phyloP scores from a whole-genome alignment of 2,329 filamentous ascomycete species.

The Xylaria hypoxylon region DNA sequence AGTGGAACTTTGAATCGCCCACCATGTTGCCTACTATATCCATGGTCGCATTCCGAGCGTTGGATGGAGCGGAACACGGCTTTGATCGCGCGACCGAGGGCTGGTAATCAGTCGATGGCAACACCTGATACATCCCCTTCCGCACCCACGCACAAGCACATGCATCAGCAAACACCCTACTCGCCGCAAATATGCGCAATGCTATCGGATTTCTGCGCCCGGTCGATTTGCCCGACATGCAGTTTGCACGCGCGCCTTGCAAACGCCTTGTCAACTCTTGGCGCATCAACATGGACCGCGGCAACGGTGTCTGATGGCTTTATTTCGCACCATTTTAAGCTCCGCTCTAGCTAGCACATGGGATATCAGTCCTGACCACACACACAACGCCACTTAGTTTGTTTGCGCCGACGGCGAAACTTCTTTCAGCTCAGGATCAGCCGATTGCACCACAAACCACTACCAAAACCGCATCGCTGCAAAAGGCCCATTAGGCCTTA shows the following conservation, averaged over 20 bases:
- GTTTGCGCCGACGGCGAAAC: neutral
- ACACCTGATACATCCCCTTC: slow-evolving; percentile 2
- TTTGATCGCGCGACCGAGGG: slow-evolving; percentile 1
- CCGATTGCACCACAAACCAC: neutral
- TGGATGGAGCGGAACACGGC: neutral
- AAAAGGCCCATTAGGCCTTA: slow-evolving; percentile 47
- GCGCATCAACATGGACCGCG: slow-evolving; percentile 12
- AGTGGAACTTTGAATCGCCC: neutral
- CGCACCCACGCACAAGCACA: slow-evolving; percentile 4
- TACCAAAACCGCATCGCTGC: slow-evolving; percentile 49
- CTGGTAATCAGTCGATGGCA: neutral
- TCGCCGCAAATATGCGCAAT: slow-evolving; percentile 19
- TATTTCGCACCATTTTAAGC: neutral
- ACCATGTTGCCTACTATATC: neutral
- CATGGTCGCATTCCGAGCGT: neutral
- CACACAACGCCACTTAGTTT: neutral
- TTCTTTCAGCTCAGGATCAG: neutral
- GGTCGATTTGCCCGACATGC: slow-evolving; percentile 7
- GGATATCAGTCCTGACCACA: neutral
- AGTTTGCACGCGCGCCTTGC: slow-evolving; percentile 12
- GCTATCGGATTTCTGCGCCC: slow-evolving; percentile 6
- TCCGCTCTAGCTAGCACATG: neutral
- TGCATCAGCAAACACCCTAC: slow-evolving; percentile 2
- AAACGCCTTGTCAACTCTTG: slow-evolving; percentile 9
- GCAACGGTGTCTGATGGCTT: slow-evolving; percentile 5